A percentile compares a stretch with the other conserved stretches of the same genome.
These are phyloP conservation scores for Cantharellus anzutake DNA, from an alignment of 768 basidiomycete species.

Conservation along the genomic window DNA sequence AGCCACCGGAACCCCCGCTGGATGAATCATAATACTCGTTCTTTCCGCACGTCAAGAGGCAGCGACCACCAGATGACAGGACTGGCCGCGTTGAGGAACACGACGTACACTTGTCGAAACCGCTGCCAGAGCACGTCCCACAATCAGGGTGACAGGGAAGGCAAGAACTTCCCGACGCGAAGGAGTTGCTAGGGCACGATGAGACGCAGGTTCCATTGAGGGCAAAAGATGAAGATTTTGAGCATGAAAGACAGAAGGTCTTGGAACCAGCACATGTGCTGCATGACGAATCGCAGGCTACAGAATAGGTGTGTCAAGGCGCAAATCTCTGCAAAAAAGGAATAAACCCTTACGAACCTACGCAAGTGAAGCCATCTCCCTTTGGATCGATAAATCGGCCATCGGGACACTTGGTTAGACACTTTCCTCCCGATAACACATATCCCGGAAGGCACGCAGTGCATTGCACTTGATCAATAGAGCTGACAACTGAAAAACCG, in stretches of 20 bases:
- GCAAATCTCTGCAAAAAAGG: neutral
- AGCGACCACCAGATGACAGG: constrained; percentile 41
- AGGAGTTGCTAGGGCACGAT: constrained; percentile 54
- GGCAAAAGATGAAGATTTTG: constrained; percentile 38
- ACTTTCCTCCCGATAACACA: constrained; percentile 49
- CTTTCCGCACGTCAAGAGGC: constrained; percentile 57
- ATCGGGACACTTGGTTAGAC: constrained; percentile 48
- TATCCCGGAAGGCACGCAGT: constrained; percentile 63
- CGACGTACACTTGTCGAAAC: constrained; percentile 60
- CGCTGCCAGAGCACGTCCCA: constrained; percentile 56
- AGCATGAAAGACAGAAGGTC: constrained; percentile 56
- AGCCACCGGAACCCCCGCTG: constrained; percentile 25
- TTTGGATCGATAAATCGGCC: constrained; percentile 53
- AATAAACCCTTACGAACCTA: constrained; percentile 27
- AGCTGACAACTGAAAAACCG: constrained; percentile 50
- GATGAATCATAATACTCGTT: constrained; percentile 53
- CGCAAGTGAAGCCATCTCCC: constrained; percentile 50
- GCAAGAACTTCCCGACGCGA: constrained; percentile 47
- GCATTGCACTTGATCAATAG: constrained; percentile 45
- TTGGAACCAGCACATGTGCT: constrained; percentile 47
- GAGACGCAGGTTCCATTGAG: constrained; percentile 55
- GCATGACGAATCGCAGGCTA: constrained; percentile 59
- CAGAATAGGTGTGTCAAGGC: neutral
- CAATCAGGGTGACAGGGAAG: constrained; percentile 73
- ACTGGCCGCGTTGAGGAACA: constrained; percentile 54